Conservation (phyloP, 306 rosid species). For the Notholithocarpus densiflorus region DNA sequence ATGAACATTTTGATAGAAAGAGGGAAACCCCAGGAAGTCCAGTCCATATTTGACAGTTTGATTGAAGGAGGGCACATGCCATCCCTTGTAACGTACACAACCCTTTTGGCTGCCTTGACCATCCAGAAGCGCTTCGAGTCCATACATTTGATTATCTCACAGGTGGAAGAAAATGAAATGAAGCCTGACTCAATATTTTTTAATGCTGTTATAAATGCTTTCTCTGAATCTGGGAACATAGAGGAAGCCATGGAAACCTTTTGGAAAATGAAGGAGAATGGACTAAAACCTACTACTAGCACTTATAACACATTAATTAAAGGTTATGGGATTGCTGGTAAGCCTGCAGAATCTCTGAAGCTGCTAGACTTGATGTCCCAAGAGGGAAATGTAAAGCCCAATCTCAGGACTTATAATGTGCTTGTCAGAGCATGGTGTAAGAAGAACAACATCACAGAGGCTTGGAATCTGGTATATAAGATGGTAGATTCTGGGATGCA, state of each 20-base stretch:
- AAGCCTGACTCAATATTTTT: conserved; percentile 61
- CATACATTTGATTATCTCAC: conserved; percentile 44
- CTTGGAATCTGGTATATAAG: conserved; percentile 58
- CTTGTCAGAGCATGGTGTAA: conserved; percentile 64
- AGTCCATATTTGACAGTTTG: conserved; percentile 42
- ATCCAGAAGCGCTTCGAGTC: conserved; percentile 51
- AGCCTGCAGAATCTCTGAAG: conserved; percentile 54
- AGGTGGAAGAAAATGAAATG: conserved; percentile 56
- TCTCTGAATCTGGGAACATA: conserved; percentile 60
- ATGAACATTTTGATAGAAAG: conserved; percentile 56
- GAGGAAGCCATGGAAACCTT: conserved; percentile 58
- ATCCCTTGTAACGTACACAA: conserved; percentile 58
- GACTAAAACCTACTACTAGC: conserved; percentile 44
- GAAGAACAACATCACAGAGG: conserved; percentile 39
- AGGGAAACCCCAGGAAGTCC: conserved; percentile 55
- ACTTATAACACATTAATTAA: conserved; percentile 64
- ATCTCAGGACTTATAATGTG: conserved; percentile 60
- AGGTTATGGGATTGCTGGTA: conserved; percentile 68
- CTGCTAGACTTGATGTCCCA: conserved; percentile 51
- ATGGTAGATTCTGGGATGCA: conserved; percentile 45
- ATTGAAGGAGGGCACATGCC: conserved; percentile 61
- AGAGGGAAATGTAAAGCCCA: conserved; percentile 54
- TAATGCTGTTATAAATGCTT: conserved; percentile 64
- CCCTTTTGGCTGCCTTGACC: conserved; percentile 55
- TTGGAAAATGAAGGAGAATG: conserved; percentile 60